These are phyloP conservation scores for Russula lepida DNA, from an alignment of 768 basidiomycete genomes.

Conservation along the genomic window DNA sequence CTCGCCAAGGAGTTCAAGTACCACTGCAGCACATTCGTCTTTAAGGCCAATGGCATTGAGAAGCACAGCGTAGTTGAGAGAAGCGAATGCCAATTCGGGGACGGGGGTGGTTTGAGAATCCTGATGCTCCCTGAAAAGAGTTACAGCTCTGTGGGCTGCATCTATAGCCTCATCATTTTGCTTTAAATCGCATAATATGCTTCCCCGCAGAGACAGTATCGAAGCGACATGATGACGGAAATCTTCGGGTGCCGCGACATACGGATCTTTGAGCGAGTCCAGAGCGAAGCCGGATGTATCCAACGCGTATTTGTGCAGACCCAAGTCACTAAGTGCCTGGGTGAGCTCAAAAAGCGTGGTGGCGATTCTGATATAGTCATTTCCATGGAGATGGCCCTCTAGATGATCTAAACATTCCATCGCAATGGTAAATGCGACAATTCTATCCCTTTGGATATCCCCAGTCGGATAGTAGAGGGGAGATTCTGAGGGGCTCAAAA, in stretches of 20 bases:
- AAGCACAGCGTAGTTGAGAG: not conserved
- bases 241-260: not conserved
- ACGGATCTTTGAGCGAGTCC: not conserved
- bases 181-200: constrained; percentile 6
- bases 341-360: not conserved
- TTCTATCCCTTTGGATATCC: not conserved
- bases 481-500: not conserved
- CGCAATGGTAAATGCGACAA: not conserved
- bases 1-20: constrained; percentile 4
- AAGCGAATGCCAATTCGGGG: not conserved
- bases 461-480: constrained; percentile 9
- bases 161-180: not conserved
- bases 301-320: not conserved
- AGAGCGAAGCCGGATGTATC: not conserved
- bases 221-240: not conserved
- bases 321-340: constrained; percentile 13
- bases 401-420: constrained; percentile 4
- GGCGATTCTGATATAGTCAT: not conserved
- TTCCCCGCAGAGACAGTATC: not conserved
- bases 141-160: not conserved
- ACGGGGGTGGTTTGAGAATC: not conserved
- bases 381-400: not conserved
- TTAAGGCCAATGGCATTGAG: not conserved
- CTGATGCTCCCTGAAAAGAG: not conserved
- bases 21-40: not conserved